These are phyloP conservation scores for Neurospora sp. DNA, from an alignment of 495 filamentous ascomycete species.

Conservation along the genomic window DNA sequence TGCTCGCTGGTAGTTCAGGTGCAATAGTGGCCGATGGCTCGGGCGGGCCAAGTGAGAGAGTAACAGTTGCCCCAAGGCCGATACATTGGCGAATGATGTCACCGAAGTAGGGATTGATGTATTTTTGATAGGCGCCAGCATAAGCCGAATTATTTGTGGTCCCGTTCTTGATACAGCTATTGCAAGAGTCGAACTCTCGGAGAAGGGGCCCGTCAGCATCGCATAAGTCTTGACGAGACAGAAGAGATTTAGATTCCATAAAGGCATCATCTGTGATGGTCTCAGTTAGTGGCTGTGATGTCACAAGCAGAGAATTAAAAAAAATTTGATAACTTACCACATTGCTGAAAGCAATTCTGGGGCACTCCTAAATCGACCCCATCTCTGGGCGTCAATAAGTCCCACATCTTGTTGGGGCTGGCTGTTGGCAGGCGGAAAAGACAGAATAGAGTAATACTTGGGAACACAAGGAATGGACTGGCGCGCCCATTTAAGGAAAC, in stretches of 20 bases:
- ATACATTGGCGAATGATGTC: background rate
- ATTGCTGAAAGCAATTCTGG: background rate
- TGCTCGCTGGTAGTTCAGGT: background rate
- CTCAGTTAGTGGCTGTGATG: background rate
- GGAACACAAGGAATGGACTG: background rate
- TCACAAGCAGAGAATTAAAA: background rate
- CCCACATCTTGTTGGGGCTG: background rate
- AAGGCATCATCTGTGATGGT: background rate
- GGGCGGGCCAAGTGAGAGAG: background rate
- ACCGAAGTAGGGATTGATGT: background rate
- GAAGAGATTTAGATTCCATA: background rate
- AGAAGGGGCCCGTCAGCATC: background rate
- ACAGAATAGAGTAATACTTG: background rate
- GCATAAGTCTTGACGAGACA: background rate
- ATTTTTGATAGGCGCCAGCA: background rate
- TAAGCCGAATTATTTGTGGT: background rate
- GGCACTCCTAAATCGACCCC: background rate
- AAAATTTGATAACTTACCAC: background rate
- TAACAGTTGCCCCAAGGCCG: background rate
- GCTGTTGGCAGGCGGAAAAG: background rate
- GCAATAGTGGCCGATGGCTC: background rate
- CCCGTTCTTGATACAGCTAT: background rate
- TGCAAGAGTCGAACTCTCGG: background rate
- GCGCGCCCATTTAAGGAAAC: background rate
- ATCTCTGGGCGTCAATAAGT: background rate